These are phyloP conservation scores for Penicillium sp. DNA, from an alignment of 2,329 filamentous ascomycete species.

Conservation along the genomic window DNA sequence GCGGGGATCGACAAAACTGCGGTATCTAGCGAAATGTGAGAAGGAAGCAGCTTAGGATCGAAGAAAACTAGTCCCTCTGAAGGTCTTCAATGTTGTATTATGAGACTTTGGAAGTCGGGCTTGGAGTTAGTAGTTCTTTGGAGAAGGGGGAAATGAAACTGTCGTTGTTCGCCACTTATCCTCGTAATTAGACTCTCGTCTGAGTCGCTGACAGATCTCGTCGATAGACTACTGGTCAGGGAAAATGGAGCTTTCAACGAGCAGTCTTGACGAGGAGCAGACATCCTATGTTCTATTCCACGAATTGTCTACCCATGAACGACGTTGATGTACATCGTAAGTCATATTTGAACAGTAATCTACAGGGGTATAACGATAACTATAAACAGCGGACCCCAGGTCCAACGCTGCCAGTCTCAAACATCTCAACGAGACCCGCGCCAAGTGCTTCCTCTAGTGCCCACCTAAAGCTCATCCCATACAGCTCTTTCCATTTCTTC, in stretches of 20 bases:
- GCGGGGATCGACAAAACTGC: not conserved
- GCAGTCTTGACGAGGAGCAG: too few species aligned
- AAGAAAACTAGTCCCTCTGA: not conserved
- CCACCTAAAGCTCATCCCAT: constrained; percentile 59
- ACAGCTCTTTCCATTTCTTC: constrained; percentile 60
- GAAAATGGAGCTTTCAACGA: too few species aligned
- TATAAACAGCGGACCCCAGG: constrained; percentile 48
- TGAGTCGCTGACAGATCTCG: too few species aligned
- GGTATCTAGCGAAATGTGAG: not conserved
- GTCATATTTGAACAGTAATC: not conserved
- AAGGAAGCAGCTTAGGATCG: not conserved
- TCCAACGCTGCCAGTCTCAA: constrained; percentile 61
- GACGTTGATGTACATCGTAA: not conserved
- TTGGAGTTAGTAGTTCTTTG: too few species aligned
- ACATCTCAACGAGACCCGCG: constrained; percentile 58
- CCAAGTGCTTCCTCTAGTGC: constrained; percentile 59
- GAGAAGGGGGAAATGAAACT: too few species aligned
- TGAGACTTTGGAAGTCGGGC: too few species aligned
- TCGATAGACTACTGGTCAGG: too few species aligned
- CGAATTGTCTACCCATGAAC: too few species aligned
- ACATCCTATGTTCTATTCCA: too few species aligned
- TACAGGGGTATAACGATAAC: constrained; percentile 2
- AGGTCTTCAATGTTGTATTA: too few species aligned
- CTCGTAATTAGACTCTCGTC: too few species aligned
- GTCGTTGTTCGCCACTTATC: too few species aligned